These are phyloP conservation scores for Moesziomyces globuligerus DNA, from an alignment of 1,284 basidiomycete species.

Conservation along the genomic window DNA sequence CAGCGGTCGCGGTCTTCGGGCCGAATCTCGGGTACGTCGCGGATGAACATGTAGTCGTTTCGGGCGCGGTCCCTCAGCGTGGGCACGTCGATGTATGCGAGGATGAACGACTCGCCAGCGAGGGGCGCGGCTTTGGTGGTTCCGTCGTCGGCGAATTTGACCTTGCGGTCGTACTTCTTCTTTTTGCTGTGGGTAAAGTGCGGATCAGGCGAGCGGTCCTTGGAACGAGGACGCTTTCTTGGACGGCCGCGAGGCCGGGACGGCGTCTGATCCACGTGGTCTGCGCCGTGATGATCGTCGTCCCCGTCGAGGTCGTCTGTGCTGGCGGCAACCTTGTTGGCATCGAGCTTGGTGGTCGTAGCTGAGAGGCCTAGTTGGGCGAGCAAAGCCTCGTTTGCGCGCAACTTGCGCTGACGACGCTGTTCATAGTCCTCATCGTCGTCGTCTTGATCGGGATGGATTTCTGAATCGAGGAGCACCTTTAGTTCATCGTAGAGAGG, in stretches of 20 bases:
- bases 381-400: slow-evolving; percentile 33
- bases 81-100: slow-evolving; percentile 34
- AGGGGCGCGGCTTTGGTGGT: slow-evolving; percentile 35
- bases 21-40: slow-evolving; percentile 33
- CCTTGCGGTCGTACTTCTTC: slow-evolving; percentile 35
- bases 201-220: not conserved
- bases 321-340: no score
- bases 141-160: slow-evolving; percentile 42
- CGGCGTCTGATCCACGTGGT: slow-evolving; percentile 2
- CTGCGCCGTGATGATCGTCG: not conserved
- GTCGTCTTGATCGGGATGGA: slow-evolving; percentile 20
- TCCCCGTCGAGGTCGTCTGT: no score
- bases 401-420: slow-evolving; percentile 33
- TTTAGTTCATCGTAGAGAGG: slow-evolving; percentile 31
- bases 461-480: slow-evolving; percentile 23
- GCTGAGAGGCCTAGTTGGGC: slow-evolving; percentile 37
- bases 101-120: slow-evolving; percentile 20
- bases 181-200: slow-evolving; percentile 8
- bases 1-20: slow-evolving; percentile 26
- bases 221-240: slow-evolving; percentile 12
- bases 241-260: slow-evolving; percentile 17
- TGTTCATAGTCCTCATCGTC: slow-evolving; percentile 45
- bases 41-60: slow-evolving; percentile 37
- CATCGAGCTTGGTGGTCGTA: no score
- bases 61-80: slow-evolving; percentile 30